Conservation (phyloP, 306 rosid genomes). For the Vigna unguiculata region DNA sequence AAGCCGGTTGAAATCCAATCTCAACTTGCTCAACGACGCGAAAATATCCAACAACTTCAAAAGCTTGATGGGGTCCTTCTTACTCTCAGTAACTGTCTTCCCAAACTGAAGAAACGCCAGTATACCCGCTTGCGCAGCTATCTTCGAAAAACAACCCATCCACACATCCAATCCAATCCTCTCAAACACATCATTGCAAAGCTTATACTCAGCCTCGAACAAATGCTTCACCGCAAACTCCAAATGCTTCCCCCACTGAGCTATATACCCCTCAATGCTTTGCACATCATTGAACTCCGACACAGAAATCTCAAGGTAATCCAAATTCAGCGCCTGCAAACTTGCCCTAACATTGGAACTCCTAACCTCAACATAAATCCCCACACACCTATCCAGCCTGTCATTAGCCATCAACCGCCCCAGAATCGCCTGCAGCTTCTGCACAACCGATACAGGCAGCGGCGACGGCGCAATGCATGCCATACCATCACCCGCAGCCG, state of each 20-base stretch:
- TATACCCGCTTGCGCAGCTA: conserved; percentile 97
- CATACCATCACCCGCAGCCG: conserved; percentile 59
- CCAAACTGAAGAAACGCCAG: conserved; percentile 98
- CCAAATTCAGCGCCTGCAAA: conserved; percentile 86
- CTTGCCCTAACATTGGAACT: conserved; percentile 93
- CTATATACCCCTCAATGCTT: conserved; percentile 87
- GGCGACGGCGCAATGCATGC: conserved; percentile 98
- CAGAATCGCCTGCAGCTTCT: conserved; percentile 85
- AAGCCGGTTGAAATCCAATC: conserved; percentile 91
- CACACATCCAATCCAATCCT: conserved; percentile 86
- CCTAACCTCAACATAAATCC: conserved; percentile 88
- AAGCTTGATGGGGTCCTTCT: conserved; percentile 95
- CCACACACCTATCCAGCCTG: conserved; percentile 79
- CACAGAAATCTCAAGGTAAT: conserved; percentile 90
- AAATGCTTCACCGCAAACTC: conserved; percentile 99
- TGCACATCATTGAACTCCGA: conserved; percentile 95
- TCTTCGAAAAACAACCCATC: conserved; percentile 95
- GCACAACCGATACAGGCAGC: conserved; percentile 79
- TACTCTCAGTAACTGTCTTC: conserved; percentile 90
- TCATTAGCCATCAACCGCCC: conserved; percentile 77
- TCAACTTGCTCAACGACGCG: conserved; percentile 89
- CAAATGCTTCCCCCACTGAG: conserved; percentile 96
- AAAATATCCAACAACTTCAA: conserved; percentile 92
- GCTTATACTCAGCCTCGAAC: conserved; percentile 95
- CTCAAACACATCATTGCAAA: conserved; percentile 95